Evolutionary conservation across 768 basidiomycete genomes (phyloP), one percentile per base, ranked within the genome.

Genomic region (Hysterangium stoloniferum): DNA sequence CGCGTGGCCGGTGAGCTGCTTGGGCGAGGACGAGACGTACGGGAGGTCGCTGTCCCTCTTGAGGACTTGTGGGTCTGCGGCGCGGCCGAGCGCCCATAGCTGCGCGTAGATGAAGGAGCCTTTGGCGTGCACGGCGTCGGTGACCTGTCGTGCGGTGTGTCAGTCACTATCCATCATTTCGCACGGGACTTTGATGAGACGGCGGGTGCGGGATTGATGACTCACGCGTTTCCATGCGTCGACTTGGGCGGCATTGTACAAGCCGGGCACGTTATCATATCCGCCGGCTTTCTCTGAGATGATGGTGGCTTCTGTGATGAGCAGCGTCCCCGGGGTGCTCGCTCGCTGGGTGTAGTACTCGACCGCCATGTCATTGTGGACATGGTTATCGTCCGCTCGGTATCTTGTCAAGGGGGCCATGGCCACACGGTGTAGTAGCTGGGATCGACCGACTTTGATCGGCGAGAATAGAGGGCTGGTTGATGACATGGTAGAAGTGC

Each of bases 241-340:
- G 29, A 72, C 72, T 55, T 90, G 86, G 20, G 73, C 77, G 2
- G 73, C 61, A n/a, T 61, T 77, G 70, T 75, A 86, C 48, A 86
- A 77, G 0, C 84, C 85, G 1, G 84, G 85, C 0, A 75, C 71
- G 48, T 77, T 63, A 1, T 52, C 44, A 52, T 57, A 60, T 2
- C 63, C 63, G 8, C 64, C 66, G 2, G 67, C 62, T 29, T 52
- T 35, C 4, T 38, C 45, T 2, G 59, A 56, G 50, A 65, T 60
- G 50, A 62, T 64, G 27, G 67, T 69, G 1, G 63, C 70, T 19
- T 68, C 68, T 15, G 66, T 58, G 40, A 70, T 63, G n/a, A 56
- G 46, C 32, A 68, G 56, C 2, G 63, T 63, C 8, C 64, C 64
- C 0, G 54, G 53, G 34, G 50, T 45, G 33, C 51, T 31, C 40